Evolutionary conservation across 1,284 basidiomycete species (phyloP).

Genomic region (Papiliotrema terrestris): DNA sequence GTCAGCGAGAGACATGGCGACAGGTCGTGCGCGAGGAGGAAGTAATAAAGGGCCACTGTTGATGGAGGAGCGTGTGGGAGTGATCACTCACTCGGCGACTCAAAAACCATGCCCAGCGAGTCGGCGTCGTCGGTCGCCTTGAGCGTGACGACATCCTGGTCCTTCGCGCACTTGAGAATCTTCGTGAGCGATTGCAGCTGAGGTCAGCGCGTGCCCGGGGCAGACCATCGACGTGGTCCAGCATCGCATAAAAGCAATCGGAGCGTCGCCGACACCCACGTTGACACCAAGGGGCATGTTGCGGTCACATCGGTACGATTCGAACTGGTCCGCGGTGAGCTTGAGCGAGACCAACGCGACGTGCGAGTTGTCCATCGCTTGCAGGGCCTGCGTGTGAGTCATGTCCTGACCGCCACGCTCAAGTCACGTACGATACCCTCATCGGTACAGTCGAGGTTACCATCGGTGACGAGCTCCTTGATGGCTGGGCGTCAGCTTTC

Average conservation of each 20-base stretch:
- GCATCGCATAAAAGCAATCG: neutral
- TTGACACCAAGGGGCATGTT: slow-evolving; percentile 93
- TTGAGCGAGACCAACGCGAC: slow-evolving; percentile 80
- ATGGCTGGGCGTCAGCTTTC: slow-evolving; percentile 61
- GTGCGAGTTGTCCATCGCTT: slow-evolving; percentile 99
- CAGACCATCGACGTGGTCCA: neutral
- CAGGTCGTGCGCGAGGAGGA: neutral
- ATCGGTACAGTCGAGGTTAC: slow-evolving; percentile 97
- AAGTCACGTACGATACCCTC: slow-evolving; percentile 74
- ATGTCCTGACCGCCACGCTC: neutral
- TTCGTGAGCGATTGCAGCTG: slow-evolving; percentile 81
- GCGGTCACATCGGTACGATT: slow-evolving; percentile 88
- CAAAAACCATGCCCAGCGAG: slow-evolving; percentile 82
- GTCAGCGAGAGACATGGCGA: neutral
- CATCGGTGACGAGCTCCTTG: slow-evolving; percentile 96
- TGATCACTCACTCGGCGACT: slow-evolving; percentile 73
- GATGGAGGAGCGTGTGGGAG: no score
- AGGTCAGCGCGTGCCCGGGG: slow-evolving; percentile 2
- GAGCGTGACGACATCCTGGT: slow-evolving; percentile 89
- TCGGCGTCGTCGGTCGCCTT: slow-evolving; percentile 92
- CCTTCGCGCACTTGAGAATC: slow-evolving; percentile 95
- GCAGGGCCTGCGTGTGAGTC: slow-evolving; percentile 60
- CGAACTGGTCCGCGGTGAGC: slow-evolving; percentile 73
- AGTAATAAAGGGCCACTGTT: no score
- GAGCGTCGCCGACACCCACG: slow-evolving; percentile 30